These are phyloP conservation scores for Yarrowia osloensis DNA, from an alignment of 805 yeast species.

Conservation along the genomic window DNA sequence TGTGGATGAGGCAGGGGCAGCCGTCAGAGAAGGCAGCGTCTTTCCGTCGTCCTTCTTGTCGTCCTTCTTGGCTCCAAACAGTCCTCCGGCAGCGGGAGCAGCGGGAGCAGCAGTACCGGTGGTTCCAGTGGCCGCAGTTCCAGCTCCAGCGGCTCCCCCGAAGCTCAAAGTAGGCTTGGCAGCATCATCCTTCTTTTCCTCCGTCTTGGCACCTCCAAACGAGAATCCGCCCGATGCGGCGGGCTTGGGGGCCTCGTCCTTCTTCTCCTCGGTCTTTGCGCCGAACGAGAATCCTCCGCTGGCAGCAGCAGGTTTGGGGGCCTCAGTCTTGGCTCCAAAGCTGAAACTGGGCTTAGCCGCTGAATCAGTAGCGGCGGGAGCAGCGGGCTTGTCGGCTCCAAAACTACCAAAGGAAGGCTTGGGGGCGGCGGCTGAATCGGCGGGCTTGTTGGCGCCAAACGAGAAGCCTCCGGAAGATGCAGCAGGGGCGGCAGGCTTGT, in stretches of 20 bases:
- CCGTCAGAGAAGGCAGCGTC: constrained; percentile 1
- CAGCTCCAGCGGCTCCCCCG: constrained; percentile 26
- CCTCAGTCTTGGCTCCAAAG: neutral
- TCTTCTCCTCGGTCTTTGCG: constrained; percentile 28
- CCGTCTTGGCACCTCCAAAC: constrained; percentile 32
- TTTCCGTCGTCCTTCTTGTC: neutral
- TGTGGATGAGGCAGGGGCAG: constrained; percentile 15
- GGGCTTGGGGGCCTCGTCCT: constrained; percentile 33
- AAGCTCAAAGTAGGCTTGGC: constrained; percentile 12
- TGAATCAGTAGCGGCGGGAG: neutral
- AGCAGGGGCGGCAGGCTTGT: neutral
- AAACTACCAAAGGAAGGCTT: neutral
- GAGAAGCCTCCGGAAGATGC: constrained; percentile 4
- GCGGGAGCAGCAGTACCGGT: constrained; percentile 37
- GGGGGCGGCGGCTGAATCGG: neutral
- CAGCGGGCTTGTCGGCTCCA: neutral
- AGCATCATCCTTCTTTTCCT: constrained; percentile 32
- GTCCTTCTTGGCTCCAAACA: constrained; percentile 21
- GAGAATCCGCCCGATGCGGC: constrained; percentile 36
- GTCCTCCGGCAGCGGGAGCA: constrained; percentile 22
- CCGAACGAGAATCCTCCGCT: constrained; percentile 30
- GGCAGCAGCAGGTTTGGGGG: neutral
- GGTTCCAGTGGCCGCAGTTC: constrained; percentile 31
- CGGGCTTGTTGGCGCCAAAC: constrained; percentile 27
- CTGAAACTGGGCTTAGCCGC: neutral